A percentile compares a stretch with the other conserved stretches of the same genome.
Evolutionary conservation across 768 basidiomycete species (phyloP).

Genomic region (Panaeolus cyanescens): DNA sequence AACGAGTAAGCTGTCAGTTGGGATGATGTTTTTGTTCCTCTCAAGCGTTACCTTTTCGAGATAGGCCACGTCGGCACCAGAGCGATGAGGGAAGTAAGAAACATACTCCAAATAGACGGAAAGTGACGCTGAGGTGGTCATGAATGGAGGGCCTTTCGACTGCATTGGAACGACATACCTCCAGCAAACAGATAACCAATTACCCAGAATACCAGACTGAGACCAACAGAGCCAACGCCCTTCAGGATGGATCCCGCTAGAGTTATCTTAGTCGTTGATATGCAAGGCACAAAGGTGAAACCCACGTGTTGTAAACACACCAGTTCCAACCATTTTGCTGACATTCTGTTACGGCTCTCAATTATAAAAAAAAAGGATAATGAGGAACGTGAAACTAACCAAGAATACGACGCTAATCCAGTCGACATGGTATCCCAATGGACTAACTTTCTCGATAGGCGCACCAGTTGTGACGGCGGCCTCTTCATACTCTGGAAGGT

Average conservation of each 20-base stretch:
- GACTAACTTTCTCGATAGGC: slow-evolving; percentile 33
- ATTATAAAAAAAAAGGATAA: neutral
- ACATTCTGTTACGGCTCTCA: slow-evolving; percentile 23
- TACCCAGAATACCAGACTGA: slow-evolving; percentile 43
- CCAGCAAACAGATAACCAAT: slow-evolving; percentile 37
- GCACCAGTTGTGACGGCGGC: slow-evolving; percentile 28
- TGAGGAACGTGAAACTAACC: slow-evolving; percentile 7
- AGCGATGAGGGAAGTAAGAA: slow-evolving; percentile 48
- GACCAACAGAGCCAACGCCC: slow-evolving; percentile 38
- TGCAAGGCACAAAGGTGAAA: neutral
- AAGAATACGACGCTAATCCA: slow-evolving; percentile 27
- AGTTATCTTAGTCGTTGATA: neutral
- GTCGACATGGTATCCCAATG: slow-evolving; percentile 36
- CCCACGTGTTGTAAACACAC: slow-evolving; percentile 34
- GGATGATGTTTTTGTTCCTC: neutral
- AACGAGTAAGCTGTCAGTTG: slow-evolving; percentile 6
- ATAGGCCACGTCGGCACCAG: slow-evolving; percentile 51
- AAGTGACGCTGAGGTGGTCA: slow-evolving; percentile 26
- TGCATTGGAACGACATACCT: slow-evolving; percentile 21
- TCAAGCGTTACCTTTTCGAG: slow-evolving; percentile 36
- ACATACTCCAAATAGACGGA: slow-evolving; percentile 47
- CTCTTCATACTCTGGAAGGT: slow-evolving; percentile 27
- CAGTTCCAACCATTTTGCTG: slow-evolving; percentile 41
- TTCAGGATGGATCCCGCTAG: slow-evolving; percentile 37
- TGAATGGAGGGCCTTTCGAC: neutral